Conservation (phyloP, 352 stramenopile species). For the Phytophthora meadii region DNA sequence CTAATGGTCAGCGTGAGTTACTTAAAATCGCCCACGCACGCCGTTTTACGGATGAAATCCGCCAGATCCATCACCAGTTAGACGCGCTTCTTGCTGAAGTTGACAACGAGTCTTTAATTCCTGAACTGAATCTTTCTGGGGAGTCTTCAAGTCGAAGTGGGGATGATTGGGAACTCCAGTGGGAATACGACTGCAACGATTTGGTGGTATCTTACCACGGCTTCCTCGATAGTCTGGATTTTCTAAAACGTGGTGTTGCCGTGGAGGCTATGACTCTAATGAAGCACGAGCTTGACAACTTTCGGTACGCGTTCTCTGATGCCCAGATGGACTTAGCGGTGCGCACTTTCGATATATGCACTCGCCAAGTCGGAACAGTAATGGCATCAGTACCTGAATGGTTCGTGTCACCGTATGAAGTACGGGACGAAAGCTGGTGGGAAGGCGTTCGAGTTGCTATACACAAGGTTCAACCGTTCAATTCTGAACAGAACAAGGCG, state of each 20-base stretch:
- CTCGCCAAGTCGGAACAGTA: background rate
- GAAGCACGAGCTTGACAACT: constrained; percentile 39
- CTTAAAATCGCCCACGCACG: constrained; percentile 32
- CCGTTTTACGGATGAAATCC: constrained; percentile 40
- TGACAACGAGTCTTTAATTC: constrained; percentile 12
- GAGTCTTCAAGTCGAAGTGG: constrained; percentile 8
- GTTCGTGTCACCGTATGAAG: constrained; percentile 37
- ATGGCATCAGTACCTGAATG: constrained; percentile 25
- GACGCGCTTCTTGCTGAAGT: constrained; percentile 39
- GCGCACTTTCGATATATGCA: constrained; percentile 22
- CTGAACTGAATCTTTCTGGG: constrained; percentile 1
- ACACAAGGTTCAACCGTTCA: background rate
- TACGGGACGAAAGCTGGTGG: constrained; percentile 39
- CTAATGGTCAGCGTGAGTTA: constrained; percentile 18
- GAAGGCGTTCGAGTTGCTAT: constrained; percentile 36
- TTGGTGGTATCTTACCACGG: constrained; percentile 26
- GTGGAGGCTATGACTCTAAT: constrained; percentile 35
- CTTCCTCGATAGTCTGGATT: constrained; percentile 18
- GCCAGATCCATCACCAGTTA: constrained; percentile 33
- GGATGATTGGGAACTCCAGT: constrained; percentile 32
- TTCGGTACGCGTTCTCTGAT: constrained; percentile 29
- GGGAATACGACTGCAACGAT: constrained; percentile 31
- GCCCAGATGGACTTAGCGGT: constrained; percentile 17
- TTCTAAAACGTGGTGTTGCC: constrained; percentile 6
- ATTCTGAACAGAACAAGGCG: background rate